Evolutionary conservation across 257 asterid species (phyloP), one percentile per base, ranked within the genome.

Genomic region (Gentiana macrophylla): DNA sequence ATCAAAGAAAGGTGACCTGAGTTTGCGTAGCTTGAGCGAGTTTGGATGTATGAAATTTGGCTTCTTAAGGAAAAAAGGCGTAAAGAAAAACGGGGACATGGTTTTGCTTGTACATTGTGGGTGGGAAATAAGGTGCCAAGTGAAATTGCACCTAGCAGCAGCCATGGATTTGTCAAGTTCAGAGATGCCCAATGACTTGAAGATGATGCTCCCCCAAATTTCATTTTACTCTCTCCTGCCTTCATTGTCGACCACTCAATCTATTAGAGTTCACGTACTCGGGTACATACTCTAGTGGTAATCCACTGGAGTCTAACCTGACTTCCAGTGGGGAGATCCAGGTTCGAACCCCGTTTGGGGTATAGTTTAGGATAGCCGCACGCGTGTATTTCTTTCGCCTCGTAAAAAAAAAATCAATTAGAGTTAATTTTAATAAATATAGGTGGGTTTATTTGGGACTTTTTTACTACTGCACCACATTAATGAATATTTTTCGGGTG

Each of bases 91-190:
- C 10, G 72, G 73, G 62, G 61, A 56, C 13, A 46, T 45, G 57
- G 79, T 74, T 35, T 66, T 72, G 65, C 57, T 58, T 8, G 55
- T 24, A 68, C 62, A 46, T 24, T 24, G 24, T 24, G 80, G 78
- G 65, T 62, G 74, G 63, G 47, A 59, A 64, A 72, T 57, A 56
- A 77, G 72, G 68, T 68, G 62, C 34, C 77, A 72, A 66, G 72
- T 65, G 55, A 67, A 59, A 68, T 41, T 67, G 84, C 66, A 77
- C 5, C 70, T 80, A 62, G 76, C 47, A 62, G 76, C 47, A 37
- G 90, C 90, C 97, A 85, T 86, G 3, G 24, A 48, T 38, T 46
- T 11, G 7, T 46, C 33, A 51, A 35, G 32, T 55, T 53, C 59
- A 36, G 41, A 54, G 51, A 41, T 9, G 38, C 32, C 44, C n/a